Evolutionary conservation across 495 filamentous ascomycete genomes (phyloP).

Genomic region (Penicillium simplicissimum): DNA sequence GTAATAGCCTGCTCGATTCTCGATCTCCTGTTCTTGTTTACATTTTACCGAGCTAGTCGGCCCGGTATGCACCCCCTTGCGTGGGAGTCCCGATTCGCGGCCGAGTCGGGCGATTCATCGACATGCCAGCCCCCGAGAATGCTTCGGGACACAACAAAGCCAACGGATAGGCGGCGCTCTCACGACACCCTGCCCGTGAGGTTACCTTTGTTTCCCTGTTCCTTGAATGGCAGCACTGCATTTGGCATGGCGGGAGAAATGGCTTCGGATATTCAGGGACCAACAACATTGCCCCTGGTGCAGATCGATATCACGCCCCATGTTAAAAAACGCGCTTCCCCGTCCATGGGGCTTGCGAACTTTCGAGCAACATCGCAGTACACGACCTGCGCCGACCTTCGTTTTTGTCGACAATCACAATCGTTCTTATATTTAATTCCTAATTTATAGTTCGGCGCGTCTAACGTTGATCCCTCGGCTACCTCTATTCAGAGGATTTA

Average conservation of each 20-base stretch:
- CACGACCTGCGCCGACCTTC: slow-evolving; percentile 15
- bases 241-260: slow-evolving; percentile 10
- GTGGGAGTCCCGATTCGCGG: neutral
- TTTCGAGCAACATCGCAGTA: slow-evolving; percentile 13
- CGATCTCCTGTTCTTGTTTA: slow-evolving; percentile 12
- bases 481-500: slow-evolving; percentile 22
- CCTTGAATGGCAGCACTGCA: slow-evolving; percentile 18
- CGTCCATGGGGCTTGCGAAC: neutral
- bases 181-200: neutral
- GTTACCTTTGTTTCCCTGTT: slow-evolving; percentile 10
- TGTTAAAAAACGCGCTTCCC: slow-evolving; percentile 18
- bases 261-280: neutral
- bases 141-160: slow-evolving; percentile 11
- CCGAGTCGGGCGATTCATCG: slow-evolving; percentile 10
- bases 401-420: slow-evolving; percentile 19
- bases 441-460: slow-evolving; percentile 8
- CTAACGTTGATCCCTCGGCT: slow-evolving; percentile 12
- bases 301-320: slow-evolving; percentile 18
- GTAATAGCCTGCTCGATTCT: neutral
- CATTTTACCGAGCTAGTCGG: neutral
- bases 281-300: slow-evolving; percentile 24
- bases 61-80: slow-evolving; percentile 27
- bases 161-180: neutral
- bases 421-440: slow-evolving; percentile 9
- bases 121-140: slow-evolving; percentile 27